A percentile compares a stretch with the other conserved stretches of the same genome.
Evolutionary conservation across 495 filamentous ascomycete genomes (phyloP).

Genomic region (Hypomontagnella submonticulosa): DNA sequence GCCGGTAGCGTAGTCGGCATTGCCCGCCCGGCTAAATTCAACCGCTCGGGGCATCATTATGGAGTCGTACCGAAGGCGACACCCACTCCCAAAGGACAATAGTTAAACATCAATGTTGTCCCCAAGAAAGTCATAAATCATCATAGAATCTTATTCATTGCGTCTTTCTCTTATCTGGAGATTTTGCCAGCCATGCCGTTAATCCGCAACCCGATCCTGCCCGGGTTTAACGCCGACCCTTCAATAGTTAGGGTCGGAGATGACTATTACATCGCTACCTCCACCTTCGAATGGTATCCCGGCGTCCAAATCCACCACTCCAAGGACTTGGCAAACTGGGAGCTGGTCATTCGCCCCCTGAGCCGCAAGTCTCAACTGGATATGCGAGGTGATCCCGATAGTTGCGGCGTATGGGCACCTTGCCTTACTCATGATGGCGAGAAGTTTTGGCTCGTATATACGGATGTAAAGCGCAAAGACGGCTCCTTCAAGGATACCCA

Average conservation of each 20-base stretch:
- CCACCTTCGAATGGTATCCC: conserved; percentile 72
- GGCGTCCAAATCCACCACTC: conserved; percentile 70
- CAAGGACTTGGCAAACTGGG: conserved; percentile 68
- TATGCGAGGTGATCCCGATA: conserved; percentile 67
- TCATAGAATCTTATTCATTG: too few relatives aligned
- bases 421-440: conserved; percentile 68
- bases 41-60: conserved; percentile 32
- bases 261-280: conserved; percentile 72
- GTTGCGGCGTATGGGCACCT: conserved; percentile 72
- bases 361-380: conserved; percentile 69
- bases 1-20: conserved; percentile 13
- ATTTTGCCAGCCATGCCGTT: conserved; percentile 51
- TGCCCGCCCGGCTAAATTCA: conserved; percentile 38
- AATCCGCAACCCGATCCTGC: conserved; percentile 68
- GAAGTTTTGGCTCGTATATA: conserved; percentile 67
- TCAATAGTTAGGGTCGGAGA: conserved; percentile 66
- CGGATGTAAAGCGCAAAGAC: conserved; percentile 67
- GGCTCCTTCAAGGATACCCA: conserved; percentile 65
- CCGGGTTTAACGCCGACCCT: conserved; percentile 72
- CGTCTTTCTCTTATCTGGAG: background rate
- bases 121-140: too few relatives aligned
- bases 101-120: background rate
- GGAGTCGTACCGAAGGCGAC: conserved; percentile 12
- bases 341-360: conserved; percentile 67
- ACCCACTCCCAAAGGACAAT: background rate